These are phyloP conservation scores for Backusella luteola DNA, from an alignment of 192 early-diverging fungal genomes.

Conservation along the genomic window DNA sequence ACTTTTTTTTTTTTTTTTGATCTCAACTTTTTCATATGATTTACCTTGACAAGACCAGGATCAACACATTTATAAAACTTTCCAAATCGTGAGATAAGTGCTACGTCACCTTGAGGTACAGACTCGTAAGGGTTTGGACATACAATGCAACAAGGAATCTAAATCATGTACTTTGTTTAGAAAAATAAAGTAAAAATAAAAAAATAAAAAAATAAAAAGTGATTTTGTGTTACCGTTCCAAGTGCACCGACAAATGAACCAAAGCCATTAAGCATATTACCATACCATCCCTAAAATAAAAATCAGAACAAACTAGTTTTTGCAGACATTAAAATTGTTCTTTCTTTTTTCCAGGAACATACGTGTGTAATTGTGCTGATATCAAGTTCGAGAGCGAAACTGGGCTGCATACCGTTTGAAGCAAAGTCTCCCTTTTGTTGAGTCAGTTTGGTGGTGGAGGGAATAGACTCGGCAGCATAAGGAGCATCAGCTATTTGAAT, in stretches of 20 bases:
- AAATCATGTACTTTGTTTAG: background rate
- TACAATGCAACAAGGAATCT: conserved; percentile 45
- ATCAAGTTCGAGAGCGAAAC: conserved; percentile 19
- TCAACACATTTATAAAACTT: conserved; percentile 55
- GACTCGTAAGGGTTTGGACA: conserved; percentile 66
- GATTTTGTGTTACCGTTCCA: conserved; percentile 37
- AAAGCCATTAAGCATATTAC: conserved; percentile 44
- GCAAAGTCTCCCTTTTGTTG: conserved; percentile 15
- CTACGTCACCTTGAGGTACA: conserved; percentile 71
- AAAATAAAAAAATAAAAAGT: background rate
- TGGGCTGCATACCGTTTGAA: conserved; percentile 26
- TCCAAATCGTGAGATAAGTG: conserved; percentile 67
- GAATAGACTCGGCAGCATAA: background rate
- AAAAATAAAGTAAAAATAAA: background rate
- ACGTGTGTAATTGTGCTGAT: conserved; percentile 31
- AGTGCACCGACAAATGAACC: conserved; percentile 41
- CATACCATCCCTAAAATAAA: conserved; percentile 38
- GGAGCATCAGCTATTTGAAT: background rate
- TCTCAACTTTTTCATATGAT: background rate
- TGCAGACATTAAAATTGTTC: background rate
- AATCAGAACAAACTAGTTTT: background rate
- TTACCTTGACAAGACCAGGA: conserved; percentile 54
- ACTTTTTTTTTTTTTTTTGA: background rate
- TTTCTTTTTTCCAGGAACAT: background rate
- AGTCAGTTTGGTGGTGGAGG: background rate